These are phyloP conservation scores for Backusella circina DNA, from an alignment of 192 early-diverging fungal species.

Conservation along the genomic window DNA sequence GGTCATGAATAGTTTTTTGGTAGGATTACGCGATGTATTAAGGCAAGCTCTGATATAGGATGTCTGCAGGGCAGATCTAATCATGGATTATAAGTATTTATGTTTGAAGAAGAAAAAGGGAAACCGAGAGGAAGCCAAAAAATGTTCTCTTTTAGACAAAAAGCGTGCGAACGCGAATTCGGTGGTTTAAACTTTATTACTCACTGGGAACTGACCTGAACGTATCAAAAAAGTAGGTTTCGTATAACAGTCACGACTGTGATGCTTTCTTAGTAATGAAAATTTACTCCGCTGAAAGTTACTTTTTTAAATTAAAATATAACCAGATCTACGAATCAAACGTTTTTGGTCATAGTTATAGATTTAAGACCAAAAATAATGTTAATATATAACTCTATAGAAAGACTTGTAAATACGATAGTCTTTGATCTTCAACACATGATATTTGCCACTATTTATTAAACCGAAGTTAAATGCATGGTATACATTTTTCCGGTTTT, in stretches of 20 bases:
- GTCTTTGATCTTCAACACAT: background rate
- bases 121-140: background rate
- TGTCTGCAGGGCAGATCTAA: conserved; percentile 4
- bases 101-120: background rate
- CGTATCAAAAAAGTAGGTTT: background rate
- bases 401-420: background rate
- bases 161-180: conserved; percentile 6
- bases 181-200: conserved; percentile 9
- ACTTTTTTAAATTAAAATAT: background rate
- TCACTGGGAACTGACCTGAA: background rate
- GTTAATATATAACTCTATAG: background rate
- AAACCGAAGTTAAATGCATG: background rate
- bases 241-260: background rate
- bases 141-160: background rate
- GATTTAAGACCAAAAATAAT: background rate
- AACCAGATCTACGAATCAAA: background rate
- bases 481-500: background rate
- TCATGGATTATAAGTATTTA: background rate
- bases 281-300: background rate
- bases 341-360: background rate
- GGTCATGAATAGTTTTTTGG: background rate
- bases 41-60: conserved; percentile 9
- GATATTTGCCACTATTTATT: background rate
- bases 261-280: background rate
- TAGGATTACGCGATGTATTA: conserved; percentile 6